Evolutionary conservation across 169 alveolate genomes (phyloP).

Genomic region (Plasmodium vinckei): DNA sequence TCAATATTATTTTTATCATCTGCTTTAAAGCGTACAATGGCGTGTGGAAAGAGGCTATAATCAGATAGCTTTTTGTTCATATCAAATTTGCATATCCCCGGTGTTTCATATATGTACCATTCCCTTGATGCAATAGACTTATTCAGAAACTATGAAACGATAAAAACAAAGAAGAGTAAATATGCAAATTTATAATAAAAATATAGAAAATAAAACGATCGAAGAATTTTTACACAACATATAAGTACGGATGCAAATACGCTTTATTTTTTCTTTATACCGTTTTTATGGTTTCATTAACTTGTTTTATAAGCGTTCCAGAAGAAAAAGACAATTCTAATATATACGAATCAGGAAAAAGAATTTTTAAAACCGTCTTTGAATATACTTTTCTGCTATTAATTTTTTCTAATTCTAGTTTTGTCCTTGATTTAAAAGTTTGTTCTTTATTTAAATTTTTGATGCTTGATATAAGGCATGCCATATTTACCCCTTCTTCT

Average conservation of each 20-base stretch:
- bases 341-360: slow-evolving; percentile 55
- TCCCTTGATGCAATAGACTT: slow-evolving; percentile 16
- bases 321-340: slow-evolving; percentile 70
- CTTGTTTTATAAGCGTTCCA: slow-evolving; percentile 42
- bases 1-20: slow-evolving; percentile 7
- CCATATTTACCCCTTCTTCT: slow-evolving; percentile 22
- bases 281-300: slow-evolving; percentile 44
- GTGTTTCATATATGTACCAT: slow-evolving; percentile 72
- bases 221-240: neutral
- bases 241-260: neutral
- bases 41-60: slow-evolving; percentile 41
- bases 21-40: slow-evolving; percentile 51
- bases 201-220: neutral
- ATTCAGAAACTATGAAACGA: slow-evolving; percentile 28
- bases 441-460: slow-evolving; percentile 51
- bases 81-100: slow-evolving; percentile 68
- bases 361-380: slow-evolving; percentile 55
- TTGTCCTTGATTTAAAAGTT: slow-evolving; percentile 62
- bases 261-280: slow-evolving; percentile 9
- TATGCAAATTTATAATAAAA: neutral
- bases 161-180: neutral
- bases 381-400: slow-evolving; percentile 45
- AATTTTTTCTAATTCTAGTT: slow-evolving; percentile 49
- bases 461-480: slow-evolving; percentile 54
- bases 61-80: slow-evolving; percentile 47